A percentile compares a stretch with the other conserved stretches of the same genome.
Conservation (phyloP, 192 early-diverging fungal genomes). For the Mortierella hygrophila region DNA sequence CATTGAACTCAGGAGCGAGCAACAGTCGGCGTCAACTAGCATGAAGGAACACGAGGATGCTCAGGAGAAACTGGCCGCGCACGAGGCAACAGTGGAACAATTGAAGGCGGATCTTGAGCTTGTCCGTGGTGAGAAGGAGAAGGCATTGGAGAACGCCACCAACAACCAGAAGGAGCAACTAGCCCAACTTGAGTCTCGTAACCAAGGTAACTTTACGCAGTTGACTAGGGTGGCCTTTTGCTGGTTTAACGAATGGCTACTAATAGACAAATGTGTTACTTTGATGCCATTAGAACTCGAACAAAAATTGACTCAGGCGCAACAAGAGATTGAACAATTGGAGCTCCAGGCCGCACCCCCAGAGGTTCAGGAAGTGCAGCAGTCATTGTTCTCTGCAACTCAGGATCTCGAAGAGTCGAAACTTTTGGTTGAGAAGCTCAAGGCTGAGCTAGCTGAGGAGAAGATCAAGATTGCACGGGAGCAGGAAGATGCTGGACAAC, state of each 20-base stretch:
- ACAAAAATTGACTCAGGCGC: slow-evolving; percentile 28
- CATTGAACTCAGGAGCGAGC: slow-evolving; percentile 12
- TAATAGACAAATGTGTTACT: neutral
- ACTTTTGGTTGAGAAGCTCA: slow-evolving; percentile 5
- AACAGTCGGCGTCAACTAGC: neutral
- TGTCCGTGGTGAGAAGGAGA: slow-evolving; percentile 12
- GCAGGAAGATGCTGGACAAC: slow-evolving; percentile 48
- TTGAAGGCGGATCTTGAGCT: slow-evolving; percentile 19
- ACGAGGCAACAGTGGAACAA: slow-evolving; percentile 11
- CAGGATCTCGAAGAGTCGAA: slow-evolving; percentile 45
- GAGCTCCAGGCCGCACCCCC: slow-evolving; percentile 39
- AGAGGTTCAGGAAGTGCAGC: slow-evolving; percentile 47
- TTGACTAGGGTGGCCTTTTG: too few species aligned
- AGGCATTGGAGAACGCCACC: neutral
- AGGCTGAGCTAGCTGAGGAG: slow-evolving; percentile 18
- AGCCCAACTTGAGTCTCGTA: slow-evolving; percentile 11
- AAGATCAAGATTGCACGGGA: slow-evolving; percentile 38
- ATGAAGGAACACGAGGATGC: neutral
- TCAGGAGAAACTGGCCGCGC: neutral
- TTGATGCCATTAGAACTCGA: slow-evolving; percentile 23
- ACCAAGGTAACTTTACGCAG: slow-evolving; percentile 15
- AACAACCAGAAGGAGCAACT: slow-evolving; percentile 4
- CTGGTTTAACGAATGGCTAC: neutral
- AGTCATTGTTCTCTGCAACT: slow-evolving; percentile 43
- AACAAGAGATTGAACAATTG: slow-evolving; percentile 45